phyloP scores from a whole-genome alignment of 2,329 filamentous ascomycete genomes.

The Botryotinia calthae region DNA sequence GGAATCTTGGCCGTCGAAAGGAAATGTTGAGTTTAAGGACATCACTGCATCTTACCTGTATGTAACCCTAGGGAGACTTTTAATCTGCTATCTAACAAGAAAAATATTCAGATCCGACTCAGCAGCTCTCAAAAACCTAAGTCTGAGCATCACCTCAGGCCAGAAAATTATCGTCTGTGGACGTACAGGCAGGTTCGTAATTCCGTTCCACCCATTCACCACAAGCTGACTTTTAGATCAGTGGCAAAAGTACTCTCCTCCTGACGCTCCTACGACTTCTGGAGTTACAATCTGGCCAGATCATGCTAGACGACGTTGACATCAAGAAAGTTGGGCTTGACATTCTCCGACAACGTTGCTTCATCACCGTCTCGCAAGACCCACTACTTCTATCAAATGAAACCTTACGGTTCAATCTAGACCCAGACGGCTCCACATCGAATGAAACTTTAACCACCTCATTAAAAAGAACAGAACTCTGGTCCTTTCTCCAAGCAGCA shows the following conservation, averaged over 20 bases:
- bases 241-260: constrained; percentile 16
- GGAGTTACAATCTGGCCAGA: not conserved
- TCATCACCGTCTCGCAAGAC: constrained; percentile 18
- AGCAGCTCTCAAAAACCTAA: constrained; percentile 37
- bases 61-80: not conserved
- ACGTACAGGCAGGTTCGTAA: constrained; percentile 47
- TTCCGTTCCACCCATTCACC: not conserved
- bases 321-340: constrained; percentile 1
- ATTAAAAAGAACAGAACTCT: not conserved
- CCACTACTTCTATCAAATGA: constrained; percentile 8
- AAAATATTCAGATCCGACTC: not conserved
- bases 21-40: constrained; percentile 38
- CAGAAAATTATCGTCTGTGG: constrained; percentile 53
- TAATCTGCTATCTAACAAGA: not conserved
- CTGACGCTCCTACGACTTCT: constrained; percentile 16
- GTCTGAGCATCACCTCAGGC: constrained; percentile 47
- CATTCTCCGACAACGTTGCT: not conserved
- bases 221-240: not conserved
- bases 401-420: constrained; percentile 6
- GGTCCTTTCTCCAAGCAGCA: not conserved
- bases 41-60: constrained; percentile 38
- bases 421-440: not conserved
- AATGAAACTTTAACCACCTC: not conserved
- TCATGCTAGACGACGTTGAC: constrained; percentile 5
- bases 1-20: constrained; percentile 39